Evolutionary conservation across 768 basidiomycete genomes (phyloP), one percentile per base, ranked within the genome.

Genomic region (Leucocoprinus birnbaumii): DNA sequence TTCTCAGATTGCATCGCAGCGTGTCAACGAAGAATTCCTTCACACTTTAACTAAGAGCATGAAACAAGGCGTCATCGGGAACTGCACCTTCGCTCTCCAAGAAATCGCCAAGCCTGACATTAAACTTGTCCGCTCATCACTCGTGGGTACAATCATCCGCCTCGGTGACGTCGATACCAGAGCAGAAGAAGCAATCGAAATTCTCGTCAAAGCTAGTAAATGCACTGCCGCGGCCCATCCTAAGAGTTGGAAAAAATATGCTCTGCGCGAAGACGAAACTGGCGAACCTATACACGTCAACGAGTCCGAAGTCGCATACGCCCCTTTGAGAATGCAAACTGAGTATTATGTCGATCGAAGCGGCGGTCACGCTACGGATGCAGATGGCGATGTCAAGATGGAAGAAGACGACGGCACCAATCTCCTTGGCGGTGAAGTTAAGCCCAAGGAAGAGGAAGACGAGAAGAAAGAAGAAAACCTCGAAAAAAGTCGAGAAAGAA

Each of bases 191-290:
- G 85, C 90, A 1, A 70, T 97, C 35, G 84, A 86, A 62, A 79
- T 98, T 53, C 68, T 72, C 9, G 77, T 98, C 58, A 87, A 87
- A 63, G 78, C 84, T 19, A 86, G 83, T 59, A 98, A 98, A 71
- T 87, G 85, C 50, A 94, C 92, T 0, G 82, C 87, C 22, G 63
- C 82, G 19, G 79, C 81, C 2, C 74, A 83, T 31, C 85, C 92
- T 0, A 86, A 88, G 50, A 69, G 83, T 27, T 87, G 89, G 83
- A 95, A 94, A 71, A 91, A 89, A 65, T 89, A 85, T 66, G 79
- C 68, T 35, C 63, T 75, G 51, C 73, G 79, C 58, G 63, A 68
- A 59, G 64, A 58, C 26, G 63, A 66, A 6, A 64, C 64, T n/a
- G 69, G 70, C 11, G 69, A 68, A 18, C 67, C 68, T 16, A 69